Evolutionary conservation across 2,329 filamentous ascomycete species (phyloP).

Genomic region (Alternaria novae-zelandiae): DNA sequence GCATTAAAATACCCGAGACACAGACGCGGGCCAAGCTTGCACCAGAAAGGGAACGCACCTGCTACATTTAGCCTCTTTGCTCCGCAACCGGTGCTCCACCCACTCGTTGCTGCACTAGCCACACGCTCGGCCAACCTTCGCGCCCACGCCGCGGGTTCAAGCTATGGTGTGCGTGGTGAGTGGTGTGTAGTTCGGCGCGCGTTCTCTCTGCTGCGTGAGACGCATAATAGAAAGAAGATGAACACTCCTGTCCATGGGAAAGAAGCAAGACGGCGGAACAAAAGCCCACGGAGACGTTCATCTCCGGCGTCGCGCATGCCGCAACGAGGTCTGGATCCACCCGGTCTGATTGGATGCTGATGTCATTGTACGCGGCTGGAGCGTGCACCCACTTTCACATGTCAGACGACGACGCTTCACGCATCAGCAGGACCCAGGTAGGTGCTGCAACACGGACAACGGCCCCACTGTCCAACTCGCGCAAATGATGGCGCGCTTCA

Average conservation of each 20-base stretch:
- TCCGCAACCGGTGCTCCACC: not conserved
- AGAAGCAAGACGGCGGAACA: not conserved
- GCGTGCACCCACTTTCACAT: constrained; percentile 22
- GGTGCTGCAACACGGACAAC: constrained; percentile 12
- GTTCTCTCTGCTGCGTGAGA: not conserved
- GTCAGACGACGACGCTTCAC: not conserved
- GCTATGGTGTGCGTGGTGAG: not conserved
- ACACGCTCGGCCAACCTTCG: not conserved
- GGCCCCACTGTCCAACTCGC: constrained; percentile 15
- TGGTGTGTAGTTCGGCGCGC: not conserved
- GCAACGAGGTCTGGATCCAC: constrained; percentile 2
- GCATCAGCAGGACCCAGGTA: not conserved
- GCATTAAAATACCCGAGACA: constrained; percentile 6
- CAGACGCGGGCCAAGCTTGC: not conserved
- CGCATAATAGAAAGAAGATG: not conserved
- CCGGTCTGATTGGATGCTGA: constrained; percentile 11
- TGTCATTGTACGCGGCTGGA: constrained; percentile 11
- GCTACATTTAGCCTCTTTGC: constrained; percentile 2
- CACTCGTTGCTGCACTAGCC: not conserved
- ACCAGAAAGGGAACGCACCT: constrained; percentile 1
- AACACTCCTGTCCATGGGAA: not conserved
- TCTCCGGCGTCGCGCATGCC: constrained; percentile 1
- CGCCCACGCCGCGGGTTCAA: not conserved
- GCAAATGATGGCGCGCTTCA: constrained; percentile 17
- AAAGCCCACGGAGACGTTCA: not conserved